Base-by-base conservation (phyloP, 2,329 filamentous ascomycete species). In the Epichloe sp. region DNA sequence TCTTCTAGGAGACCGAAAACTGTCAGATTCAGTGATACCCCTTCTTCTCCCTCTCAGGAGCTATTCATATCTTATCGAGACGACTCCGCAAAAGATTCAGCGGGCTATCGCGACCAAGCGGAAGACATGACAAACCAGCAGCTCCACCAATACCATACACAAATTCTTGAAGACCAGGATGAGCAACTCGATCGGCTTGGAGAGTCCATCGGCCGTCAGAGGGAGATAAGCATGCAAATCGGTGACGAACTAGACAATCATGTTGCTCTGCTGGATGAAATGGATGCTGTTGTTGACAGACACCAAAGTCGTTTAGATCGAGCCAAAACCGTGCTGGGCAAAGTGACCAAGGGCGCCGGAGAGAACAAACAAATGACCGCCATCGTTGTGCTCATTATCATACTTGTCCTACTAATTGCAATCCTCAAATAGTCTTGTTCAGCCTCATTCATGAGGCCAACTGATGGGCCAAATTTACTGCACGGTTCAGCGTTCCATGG, bases 161-260 rank as follows among this genome's bases (percentile, higher is more conserved):
- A 82, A 55, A 82, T 95, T 26, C 73, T 98, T 38, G 76, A 78
- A n/a, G 83, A 96, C 55, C 93, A 98, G 68, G 93, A 98, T 63
- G 85, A 87, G 57, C 89, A 95, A 66, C 77, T 98, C n/a, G 91
- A 97, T 65, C 76, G 78, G 10, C 73, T 98, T 4, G 88, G 90
- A n/a, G 80, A 82, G 61, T 88, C 82, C 52, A 96, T 98, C 58
- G 79, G 86, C 4, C 80, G 93, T 40, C 93, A 97, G 72, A 77
- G 94, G 47, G 88, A 97, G 71, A 75, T 98, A 55, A 90, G 85
- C 63, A 94, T 96, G 72, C 88, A 93, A 71, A 97, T 98, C 61
- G 91, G 93, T 34, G 87, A 96, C 65, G 93, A 98, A 74, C 76
- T 98, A 37, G 93, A 97, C 60, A 85, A 82, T 58, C 93, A 98